These are phyloP conservation scores for Quercus robur DNA, from an alignment of 306 rosid species.

Conservation along the genomic window DNA sequence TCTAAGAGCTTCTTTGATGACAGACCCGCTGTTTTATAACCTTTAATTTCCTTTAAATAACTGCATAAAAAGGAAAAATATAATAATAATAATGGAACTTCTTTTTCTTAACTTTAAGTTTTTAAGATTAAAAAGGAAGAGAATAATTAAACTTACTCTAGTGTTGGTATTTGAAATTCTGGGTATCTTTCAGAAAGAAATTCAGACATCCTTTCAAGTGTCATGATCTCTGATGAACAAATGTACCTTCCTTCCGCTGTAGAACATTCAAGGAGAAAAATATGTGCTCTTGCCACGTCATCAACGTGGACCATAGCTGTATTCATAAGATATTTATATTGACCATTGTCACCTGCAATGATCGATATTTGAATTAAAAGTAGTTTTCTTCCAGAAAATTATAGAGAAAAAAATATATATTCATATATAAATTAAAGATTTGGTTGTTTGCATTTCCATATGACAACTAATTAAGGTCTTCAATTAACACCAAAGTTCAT, in stretches of 20 bases:
- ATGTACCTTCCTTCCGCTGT: conserved; percentile 52
- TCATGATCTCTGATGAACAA: conserved; percentile 42
- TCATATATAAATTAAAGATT: neutral
- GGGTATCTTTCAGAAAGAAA: conserved; percentile 43
- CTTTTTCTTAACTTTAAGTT: neutral
- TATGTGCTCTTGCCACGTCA: conserved; percentile 57
- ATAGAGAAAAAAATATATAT: neutral
- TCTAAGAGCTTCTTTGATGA: conserved; percentile 50
- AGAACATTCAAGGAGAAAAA: conserved; percentile 52
- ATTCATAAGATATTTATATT: conserved; percentile 12
- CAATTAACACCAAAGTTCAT: too few relatives aligned
- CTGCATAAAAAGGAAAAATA: conserved; percentile 10
- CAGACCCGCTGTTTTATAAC: conserved; percentile 6
- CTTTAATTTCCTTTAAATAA: conserved; percentile 19
- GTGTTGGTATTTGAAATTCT: conserved; percentile 37
- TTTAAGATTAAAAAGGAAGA: neutral
- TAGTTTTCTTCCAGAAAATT: neutral
- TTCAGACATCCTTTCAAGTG: conserved; percentile 27
- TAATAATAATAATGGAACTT: neutral
- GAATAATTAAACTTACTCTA: conserved; percentile 42
- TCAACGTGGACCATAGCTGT: conserved; percentile 52
- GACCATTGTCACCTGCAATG: conserved; percentile 40
- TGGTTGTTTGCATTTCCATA: too few relatives aligned
- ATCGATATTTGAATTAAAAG: neutral
- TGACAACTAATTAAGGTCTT: too few relatives aligned